Conservation (phyloP, 169 alveolate species). For the Cystoisospora suis region DNA sequence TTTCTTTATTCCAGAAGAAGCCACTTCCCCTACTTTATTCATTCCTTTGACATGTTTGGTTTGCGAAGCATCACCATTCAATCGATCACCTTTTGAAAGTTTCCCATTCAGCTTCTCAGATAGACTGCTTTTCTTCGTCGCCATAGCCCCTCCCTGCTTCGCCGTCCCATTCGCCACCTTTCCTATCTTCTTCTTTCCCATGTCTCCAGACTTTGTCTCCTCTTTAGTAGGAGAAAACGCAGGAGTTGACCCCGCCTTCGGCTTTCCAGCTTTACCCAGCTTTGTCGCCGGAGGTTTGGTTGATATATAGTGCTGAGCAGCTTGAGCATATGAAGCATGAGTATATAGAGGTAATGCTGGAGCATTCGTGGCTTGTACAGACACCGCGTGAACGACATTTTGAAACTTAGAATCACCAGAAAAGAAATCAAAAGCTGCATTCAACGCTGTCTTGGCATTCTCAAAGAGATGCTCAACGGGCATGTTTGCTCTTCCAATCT, state of each 20-base stretch:
- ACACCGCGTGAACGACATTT: slow-evolving; percentile 64
- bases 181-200: not conserved
- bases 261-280: too few species aligned
- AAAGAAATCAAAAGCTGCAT: slow-evolving; percentile 62
- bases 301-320: slow-evolving; percentile 25
- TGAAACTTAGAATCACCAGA: slow-evolving; percentile 56
- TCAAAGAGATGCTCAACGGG: slow-evolving; percentile 53
- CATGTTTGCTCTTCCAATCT: slow-evolving; percentile 70
- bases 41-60: too few species aligned
- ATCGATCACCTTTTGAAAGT: too few species aligned
- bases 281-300: slow-evolving; percentile 12
- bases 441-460: slow-evolving; percentile 64
- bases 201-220: too few species aligned
- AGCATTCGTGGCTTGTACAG: slow-evolving; percentile 72
- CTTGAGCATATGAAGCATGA: slow-evolving; percentile 40
- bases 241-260: too few species aligned
- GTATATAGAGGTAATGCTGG: slow-evolving; percentile 71
- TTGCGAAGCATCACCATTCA: too few species aligned
- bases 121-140: too few species aligned
- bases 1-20: too few species aligned
- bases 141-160: too few species aligned
- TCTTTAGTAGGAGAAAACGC: too few species aligned
- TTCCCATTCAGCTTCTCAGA: too few species aligned
- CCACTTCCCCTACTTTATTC: too few species aligned
- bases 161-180: not conserved